phyloP scores from a whole-genome alignment of 2,329 filamentous ascomycete species.

The Didymella glomerata region DNA sequence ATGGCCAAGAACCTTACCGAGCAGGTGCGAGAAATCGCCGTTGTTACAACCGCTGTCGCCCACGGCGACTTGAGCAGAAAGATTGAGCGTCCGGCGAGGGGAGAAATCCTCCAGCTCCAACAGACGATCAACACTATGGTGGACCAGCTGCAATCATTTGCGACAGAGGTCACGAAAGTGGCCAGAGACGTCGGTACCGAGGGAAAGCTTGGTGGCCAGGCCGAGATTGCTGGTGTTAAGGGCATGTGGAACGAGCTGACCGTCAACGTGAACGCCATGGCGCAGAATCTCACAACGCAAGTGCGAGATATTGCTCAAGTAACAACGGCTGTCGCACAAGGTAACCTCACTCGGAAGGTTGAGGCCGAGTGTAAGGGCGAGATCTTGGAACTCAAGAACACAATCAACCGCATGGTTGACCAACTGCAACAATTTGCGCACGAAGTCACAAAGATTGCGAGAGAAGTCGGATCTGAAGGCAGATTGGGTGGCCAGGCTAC shows the following conservation, averaged over 20 bases:
- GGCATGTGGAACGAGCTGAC: conserved; percentile 72
- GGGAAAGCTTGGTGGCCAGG: conserved; percentile 69
- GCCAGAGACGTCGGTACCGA: conserved; percentile 71
- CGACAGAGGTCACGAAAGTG: conserved; percentile 70
- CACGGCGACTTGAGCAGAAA: conserved; percentile 95
- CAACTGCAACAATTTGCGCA: conserved; percentile 62
- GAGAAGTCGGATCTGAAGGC: conserved; percentile 62
- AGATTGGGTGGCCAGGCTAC: conserved; percentile 61
- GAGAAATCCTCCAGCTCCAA: conserved; percentile 94
- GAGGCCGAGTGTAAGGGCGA: conserved; percentile 62
- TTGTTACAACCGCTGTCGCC: conserved; percentile 94
- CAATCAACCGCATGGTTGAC: conserved; percentile 64
- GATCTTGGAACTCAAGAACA: conserved; percentile 61
- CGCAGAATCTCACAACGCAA: conserved; percentile 62
- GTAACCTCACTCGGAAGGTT: conserved; percentile 61
- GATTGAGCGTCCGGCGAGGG: conserved; percentile 91
- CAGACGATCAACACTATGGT: conserved; percentile 81
- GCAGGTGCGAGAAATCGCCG: conserved; percentile 96
- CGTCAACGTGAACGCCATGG: conserved; percentile 63
- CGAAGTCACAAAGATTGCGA: conserved; percentile 62
- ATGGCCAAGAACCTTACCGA: conserved; percentile 99
- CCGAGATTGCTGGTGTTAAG: conserved; percentile 70
- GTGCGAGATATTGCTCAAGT: conserved; percentile 63
- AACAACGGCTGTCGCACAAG: conserved; percentile 61
- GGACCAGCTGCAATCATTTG: conserved; percentile 70